A percentile compares a stretch with the other conserved stretches of the same genome.
phyloP scores from a whole-genome alignment of 495 filamentous ascomycete genomes.

The Tuber magnatum region DNA sequence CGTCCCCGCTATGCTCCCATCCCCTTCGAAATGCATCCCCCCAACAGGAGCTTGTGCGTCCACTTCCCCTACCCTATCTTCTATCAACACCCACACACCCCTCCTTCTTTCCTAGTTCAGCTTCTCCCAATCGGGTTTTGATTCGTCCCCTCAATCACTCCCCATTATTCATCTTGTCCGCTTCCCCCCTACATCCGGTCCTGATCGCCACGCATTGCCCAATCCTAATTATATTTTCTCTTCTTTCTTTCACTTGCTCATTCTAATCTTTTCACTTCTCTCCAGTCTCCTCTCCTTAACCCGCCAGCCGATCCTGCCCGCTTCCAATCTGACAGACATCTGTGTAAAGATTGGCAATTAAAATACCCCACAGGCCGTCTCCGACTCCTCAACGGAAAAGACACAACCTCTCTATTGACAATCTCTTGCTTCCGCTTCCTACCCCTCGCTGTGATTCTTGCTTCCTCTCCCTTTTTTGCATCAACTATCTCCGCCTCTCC shows the following conservation, averaged over 20 bases:
- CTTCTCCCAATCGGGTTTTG: slow-evolving; percentile 43
- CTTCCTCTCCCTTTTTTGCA: slow-evolving; percentile 28
- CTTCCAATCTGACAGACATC: slow-evolving; percentile 29
- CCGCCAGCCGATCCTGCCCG: slow-evolving; percentile 23
- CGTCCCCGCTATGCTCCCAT: background rate
- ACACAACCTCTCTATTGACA: slow-evolving; percentile 33
- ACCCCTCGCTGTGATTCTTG: slow-evolving; percentile 38
- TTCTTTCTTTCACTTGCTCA: slow-evolving; percentile 18
- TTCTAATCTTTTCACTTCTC: slow-evolving; percentile 21
- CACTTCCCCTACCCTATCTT: background rate
- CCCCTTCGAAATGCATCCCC: slow-evolving; percentile 13
- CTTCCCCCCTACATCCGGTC: slow-evolving; percentile 35
- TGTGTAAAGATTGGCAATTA: slow-evolving; percentile 33
- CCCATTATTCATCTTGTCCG: slow-evolving; percentile 32
- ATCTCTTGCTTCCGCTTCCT: slow-evolving; percentile 38
- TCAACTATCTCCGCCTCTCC: slow-evolving; percentile 34
- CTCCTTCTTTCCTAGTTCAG: slow-evolving; percentile 41
- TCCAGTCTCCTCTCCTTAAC: slow-evolving; percentile 40
- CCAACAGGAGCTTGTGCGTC: slow-evolving; percentile 30
- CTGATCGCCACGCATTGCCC: slow-evolving; percentile 29
- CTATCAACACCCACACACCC: slow-evolving; percentile 18
- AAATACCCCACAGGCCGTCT: slow-evolving; percentile 36
- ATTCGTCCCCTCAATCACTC: slow-evolving; percentile 33
- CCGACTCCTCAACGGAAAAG: slow-evolving; percentile 16
- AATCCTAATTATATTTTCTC: slow-evolving; percentile 32